These are phyloP conservation scores for Ganoderma multipileum DNA, from an alignment of 1,284 basidiomycete species.

Conservation along the genomic window DNA sequence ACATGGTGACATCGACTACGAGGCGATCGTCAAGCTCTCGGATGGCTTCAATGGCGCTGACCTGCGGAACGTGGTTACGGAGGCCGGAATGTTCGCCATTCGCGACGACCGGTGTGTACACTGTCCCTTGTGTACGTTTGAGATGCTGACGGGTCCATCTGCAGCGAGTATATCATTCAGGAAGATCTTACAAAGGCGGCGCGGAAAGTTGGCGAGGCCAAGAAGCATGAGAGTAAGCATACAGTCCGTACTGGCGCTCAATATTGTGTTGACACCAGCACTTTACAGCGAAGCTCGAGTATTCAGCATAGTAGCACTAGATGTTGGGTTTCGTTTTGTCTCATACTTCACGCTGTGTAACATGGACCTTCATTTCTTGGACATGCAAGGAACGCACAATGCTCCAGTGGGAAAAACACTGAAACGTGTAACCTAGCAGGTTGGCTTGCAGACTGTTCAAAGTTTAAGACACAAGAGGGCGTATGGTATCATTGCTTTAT, in stretches of 20 bases:
- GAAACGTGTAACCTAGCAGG: no score
- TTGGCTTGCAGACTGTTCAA: no score
- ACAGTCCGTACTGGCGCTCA: not conserved
- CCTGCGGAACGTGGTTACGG: slow-evolving; percentile 95
- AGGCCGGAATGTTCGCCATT: slow-evolving; percentile 99
- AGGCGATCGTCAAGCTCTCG: slow-evolving; percentile 96
- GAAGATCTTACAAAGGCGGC: slow-evolving; percentile 99
- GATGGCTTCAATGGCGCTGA: slow-evolving; percentile 97
- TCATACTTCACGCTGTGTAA: slow-evolving; percentile 18
- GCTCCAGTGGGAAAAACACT: not conserved
- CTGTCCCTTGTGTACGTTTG: not conserved
- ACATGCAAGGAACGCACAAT: not conserved
- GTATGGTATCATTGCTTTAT: slow-evolving; percentile 20
- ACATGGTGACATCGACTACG: slow-evolving; percentile 94
- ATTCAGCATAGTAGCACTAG: slow-evolving; percentile 47
- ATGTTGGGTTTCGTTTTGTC: slow-evolving; percentile 17
- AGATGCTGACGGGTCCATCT: slow-evolving; percentile 1
- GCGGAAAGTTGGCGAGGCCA: slow-evolving; percentile 93
- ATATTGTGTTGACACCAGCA: slow-evolving; percentile 16
- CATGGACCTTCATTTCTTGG: slow-evolving; percentile 11
- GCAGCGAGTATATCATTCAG: slow-evolving; percentile 88
- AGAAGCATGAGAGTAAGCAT: slow-evolving; percentile 91
- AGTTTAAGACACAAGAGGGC: not conserved
- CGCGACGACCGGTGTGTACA: slow-evolving; percentile 83
- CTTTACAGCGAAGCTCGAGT: slow-evolving; percentile 63